phyloP scores from a whole-genome alignment of 306 rosid species.

The Sesbania bispinosa region DNA sequence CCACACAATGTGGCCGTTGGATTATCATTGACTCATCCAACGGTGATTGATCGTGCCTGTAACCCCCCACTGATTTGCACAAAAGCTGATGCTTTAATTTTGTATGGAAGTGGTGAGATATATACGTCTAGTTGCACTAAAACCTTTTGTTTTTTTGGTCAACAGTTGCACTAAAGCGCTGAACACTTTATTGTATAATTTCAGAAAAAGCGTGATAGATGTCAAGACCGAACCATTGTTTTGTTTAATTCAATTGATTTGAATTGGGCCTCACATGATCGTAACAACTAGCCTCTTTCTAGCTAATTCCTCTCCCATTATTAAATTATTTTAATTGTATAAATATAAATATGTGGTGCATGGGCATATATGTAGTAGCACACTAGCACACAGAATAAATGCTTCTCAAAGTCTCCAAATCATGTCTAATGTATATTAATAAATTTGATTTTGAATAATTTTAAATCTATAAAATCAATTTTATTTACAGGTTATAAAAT shows the following conservation, averaged over 20 bases:
- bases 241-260: neutral
- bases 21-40: constrained; percentile 11
- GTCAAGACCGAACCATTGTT: neutral
- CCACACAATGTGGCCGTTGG: constrained; percentile 24
- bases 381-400: no score
- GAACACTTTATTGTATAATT: neutral
- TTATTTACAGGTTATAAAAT: no score
- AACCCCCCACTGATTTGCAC: neutral
- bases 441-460: no score
- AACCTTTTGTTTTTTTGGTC: no score
- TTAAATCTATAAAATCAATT: no score
- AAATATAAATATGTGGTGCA: neutral
- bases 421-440: no score
- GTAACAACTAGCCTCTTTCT: neutral
- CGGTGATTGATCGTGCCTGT: neutral
- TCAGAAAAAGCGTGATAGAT: neutral
- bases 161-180: constrained; percentile 19
- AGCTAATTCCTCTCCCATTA: neutral
- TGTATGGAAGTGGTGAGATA: constrained; percentile 17
- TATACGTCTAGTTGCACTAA: neutral
- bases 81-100: constrained; percentile 11
- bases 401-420: no score
- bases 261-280: neutral
- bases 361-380: no score
- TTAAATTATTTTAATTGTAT: neutral